phyloP scores from a whole-genome alignment of 495 filamentous ascomycete genomes.

The Apiosordaria backusii region DNA sequence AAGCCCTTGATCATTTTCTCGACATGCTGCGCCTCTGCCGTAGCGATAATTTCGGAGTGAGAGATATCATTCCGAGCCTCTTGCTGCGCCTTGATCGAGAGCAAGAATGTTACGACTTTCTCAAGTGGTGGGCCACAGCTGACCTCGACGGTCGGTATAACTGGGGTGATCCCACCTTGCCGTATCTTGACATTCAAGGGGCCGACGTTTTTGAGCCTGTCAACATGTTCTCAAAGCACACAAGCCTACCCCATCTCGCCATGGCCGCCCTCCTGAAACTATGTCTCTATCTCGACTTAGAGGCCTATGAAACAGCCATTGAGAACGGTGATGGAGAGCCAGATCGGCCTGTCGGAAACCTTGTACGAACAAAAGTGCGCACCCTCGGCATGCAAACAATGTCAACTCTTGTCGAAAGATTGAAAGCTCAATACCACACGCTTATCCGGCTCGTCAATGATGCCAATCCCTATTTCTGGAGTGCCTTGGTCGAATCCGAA shows the following conservation, averaged over 20 bases:
- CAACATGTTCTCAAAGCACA: slow-evolving; percentile 12
- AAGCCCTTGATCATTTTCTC: slow-evolving; percentile 33
- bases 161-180: slow-evolving; percentile 35
- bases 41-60: slow-evolving; percentile 43
- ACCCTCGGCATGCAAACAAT: too few species aligned
- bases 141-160: slow-evolving; percentile 32
- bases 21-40: slow-evolving; percentile 44
- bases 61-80: slow-evolving; percentile 38
- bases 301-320: slow-evolving; percentile 15
- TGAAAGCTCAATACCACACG: slow-evolving; percentile 31
- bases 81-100: slow-evolving; percentile 46
- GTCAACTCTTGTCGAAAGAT: too few species aligned
- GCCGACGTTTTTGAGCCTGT: slow-evolving; percentile 41
- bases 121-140: slow-evolving; percentile 44
- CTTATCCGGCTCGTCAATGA: slow-evolving; percentile 29
- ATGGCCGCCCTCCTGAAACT: slow-evolving; percentile 40
- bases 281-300: slow-evolving; percentile 33
- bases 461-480: slow-evolving; percentile 39
- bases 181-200: slow-evolving; percentile 34
- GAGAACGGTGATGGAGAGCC: too few species aligned
- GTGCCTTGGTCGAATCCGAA: slow-evolving; percentile 23
- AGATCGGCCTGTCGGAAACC: too few species aligned
- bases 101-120: slow-evolving; percentile 53
- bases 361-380: too few species aligned
- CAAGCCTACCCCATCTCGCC: slow-evolving; percentile 29